Evolutionary conservation across 192 early-diverging fungal genomes (phyloP), one percentile per base, ranked within the genome.

Genomic region (Geosiphon pyriformis): DNA sequence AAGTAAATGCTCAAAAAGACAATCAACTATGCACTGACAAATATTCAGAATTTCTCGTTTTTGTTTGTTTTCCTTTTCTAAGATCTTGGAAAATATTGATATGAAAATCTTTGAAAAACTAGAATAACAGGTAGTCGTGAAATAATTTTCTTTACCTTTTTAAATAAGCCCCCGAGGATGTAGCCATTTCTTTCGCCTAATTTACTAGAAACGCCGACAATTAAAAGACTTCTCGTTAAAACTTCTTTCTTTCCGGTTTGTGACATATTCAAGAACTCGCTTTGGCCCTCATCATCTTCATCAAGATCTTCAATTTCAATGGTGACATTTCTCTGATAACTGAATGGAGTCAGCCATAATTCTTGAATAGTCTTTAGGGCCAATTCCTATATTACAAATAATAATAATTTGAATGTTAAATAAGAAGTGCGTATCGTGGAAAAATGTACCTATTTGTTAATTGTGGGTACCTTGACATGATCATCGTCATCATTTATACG

Each of bases 291-390:
- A 30, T 79, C 73, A 51, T 68, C 75, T 46, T 65, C 70, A 0
- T 60, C 58, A 29, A 58, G 26, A 33, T 65, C 58, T 35, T 63
- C 51, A 22, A 33, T 47, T 12, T 70, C 61, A 37, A 65, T 42
- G 1, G 2, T 57, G 3, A 61, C 34, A 31, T 32, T 61, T 48
- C 37, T 65, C 30, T 72, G 61, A 59, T 64, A 61, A 50, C 67
- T 74, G 20, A 84, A 86, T 7, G 86, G 77, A 4, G 57, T 59
- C 48, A 94, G 90, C 80, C 87, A 82, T 17, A 91, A 76, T 55
- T 94, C 91, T 46, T 87, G 82, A 29, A 92, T 66, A 4, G 76
- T 78, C 65, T 91, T 90, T 23, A 80, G 60, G 0, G 92, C 86
- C 4, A 92, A 72, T 61, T 94, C 88, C 55, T 84, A 35, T n/a